Evolutionary conservation across 306 rosid species (phyloP), one percentile per base, ranked within the genome.

Genomic region (Ceratonia siliqua): DNA sequence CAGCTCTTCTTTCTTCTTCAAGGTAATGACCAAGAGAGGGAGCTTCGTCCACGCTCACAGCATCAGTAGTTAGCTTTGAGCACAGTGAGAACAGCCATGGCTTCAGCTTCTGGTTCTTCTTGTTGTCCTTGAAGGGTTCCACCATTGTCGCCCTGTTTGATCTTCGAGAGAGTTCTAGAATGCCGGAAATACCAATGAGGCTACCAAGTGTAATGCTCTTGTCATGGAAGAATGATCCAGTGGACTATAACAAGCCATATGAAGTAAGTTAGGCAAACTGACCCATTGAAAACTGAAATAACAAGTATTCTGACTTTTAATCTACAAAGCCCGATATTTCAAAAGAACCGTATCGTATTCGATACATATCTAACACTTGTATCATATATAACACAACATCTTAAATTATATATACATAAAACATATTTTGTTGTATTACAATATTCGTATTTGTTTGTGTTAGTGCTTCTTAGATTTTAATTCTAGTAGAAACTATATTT

Each of bases 1-100:
- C 82, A 14, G 74, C 78, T 80, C 81, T 82, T 62, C 90, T 88
- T 78, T 90, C 98, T 20, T 76, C 87, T 82, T 90, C 89, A 33
- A 92, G 98, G 77, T 81, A 89, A 71, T 89, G 86, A 52, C 82
- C 88, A 52, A 92, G 96, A 21, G 92, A 90, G 21, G 82, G 89
- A 68, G 84, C 66, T 73, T 79, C 79, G 14, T 67, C 71, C 18
- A 61, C 71, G 42, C 27, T 58, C 50, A 92, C 90, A 38, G 82
- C 89, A 70, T 88, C 94, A 5, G 89, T 87, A 0, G 78, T 82
- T 74, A 86, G 84, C 65, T 80, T 88, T 59, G 89, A 85, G 80
- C 96, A 90, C 2, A 89, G 81, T 41, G 96, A 88, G 53, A 81
- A 85, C 41, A 89, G 27, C 84, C 89, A 89, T 42, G 87, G 87